Evolutionary conservation across 306 rosid genomes (phyloP).

Genomic region (Canavalia ensiformis): DNA sequence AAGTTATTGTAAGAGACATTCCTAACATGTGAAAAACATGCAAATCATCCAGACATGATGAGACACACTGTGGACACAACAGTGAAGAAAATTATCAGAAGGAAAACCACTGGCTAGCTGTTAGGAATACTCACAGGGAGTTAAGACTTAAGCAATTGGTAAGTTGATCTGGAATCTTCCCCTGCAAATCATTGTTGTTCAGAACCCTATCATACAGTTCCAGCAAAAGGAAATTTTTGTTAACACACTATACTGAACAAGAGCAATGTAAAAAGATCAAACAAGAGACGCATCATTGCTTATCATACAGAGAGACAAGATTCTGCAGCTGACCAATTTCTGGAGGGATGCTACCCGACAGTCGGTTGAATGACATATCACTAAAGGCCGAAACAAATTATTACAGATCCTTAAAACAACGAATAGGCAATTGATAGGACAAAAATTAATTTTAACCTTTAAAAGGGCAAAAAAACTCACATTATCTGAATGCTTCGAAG

Average conservation of each 20-base stretch:
- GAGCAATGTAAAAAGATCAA: background rate
- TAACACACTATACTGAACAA: background rate
- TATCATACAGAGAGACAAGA: constrained; percentile 11
- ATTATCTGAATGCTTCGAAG: constrained; percentile 10
- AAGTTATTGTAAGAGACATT: constrained; percentile 28
- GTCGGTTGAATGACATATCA: constrained; percentile 14
- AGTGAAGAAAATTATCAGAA: background rate
- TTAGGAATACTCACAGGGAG: constrained; percentile 5
- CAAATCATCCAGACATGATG: background rate
- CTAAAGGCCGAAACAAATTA: background rate
- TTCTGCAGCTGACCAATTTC: constrained; percentile 36
- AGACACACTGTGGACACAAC: background rate
- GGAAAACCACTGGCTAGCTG: background rate
- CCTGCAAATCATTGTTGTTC: constrained; percentile 12
- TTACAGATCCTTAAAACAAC: background rate
- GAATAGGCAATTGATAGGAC: background rate
- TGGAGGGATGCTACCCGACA: constrained; percentile 10
- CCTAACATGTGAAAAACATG: constrained; percentile 3
- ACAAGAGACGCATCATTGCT: background rate
- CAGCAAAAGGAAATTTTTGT: background rate
- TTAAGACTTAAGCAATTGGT: constrained; percentile 36
- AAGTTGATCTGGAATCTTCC: constrained; percentile 37
- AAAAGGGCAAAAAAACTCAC: constrained; percentile 7
- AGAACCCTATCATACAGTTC: constrained; percentile 3
- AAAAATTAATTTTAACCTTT: background rate